phyloP scores from a whole-genome alignment of 352 stramenopile genomes.

The Phytophthora pisi region DNA sequence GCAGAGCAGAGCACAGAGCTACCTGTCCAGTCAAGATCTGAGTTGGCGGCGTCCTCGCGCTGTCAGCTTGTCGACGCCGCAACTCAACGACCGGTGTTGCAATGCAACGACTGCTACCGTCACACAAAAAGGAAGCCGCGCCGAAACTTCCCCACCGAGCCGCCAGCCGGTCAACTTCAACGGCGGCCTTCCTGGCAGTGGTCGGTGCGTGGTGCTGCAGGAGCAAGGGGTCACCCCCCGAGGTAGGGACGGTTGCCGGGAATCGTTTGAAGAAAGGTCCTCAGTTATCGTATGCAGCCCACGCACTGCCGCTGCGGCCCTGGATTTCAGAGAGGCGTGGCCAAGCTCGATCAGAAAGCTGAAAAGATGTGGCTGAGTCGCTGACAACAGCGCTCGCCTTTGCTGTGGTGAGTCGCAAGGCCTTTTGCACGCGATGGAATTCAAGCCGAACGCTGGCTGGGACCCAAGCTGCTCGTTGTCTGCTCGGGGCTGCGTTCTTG shows the following conservation, averaged over 20 bases:
- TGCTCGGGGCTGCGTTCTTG: background rate
- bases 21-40: background rate
- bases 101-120: constrained; percentile 11
- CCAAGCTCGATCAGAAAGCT: background rate
- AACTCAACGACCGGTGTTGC: constrained; percentile 4
- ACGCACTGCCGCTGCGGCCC: too few relatives aligned
- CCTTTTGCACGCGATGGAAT: too few relatives aligned
- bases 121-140: constrained; percentile 2
- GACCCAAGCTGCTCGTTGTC: background rate
- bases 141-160: constrained; percentile 3
- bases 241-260: too few relatives aligned
- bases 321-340: background rate
- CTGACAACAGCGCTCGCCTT: background rate
- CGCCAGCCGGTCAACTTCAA: constrained; percentile 4
- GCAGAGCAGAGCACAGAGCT: background rate
- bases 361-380: background rate
- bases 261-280: too few relatives aligned
- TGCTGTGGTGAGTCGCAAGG: too few relatives aligned
- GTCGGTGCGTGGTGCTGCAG: too few relatives aligned
- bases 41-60: background rate
- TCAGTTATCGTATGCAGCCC: too few relatives aligned
- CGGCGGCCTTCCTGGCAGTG: too few relatives aligned
- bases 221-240: too few relatives aligned
- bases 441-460: too few relatives aligned
- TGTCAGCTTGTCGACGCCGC: background rate